Evolutionary conservation across 2,329 filamentous ascomycete species (phyloP), one percentile per base, ranked within the genome.

Genomic region (Teratosphaeriaceae sp.): DNA sequence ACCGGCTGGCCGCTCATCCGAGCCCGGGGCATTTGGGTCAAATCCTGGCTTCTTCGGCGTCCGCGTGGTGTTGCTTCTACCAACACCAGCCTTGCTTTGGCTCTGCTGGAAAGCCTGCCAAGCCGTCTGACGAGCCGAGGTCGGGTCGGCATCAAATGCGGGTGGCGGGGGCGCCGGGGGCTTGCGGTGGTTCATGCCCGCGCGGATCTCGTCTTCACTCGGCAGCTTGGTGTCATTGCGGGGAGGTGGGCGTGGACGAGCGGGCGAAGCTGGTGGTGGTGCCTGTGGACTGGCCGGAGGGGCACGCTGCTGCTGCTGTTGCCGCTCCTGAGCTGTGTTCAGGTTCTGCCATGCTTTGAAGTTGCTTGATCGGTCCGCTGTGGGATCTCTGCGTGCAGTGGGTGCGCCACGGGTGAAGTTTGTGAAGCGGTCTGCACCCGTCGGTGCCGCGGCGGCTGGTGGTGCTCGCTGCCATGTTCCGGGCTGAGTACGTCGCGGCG

Each of bases 11-110:
- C 74, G 69, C 52, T 81, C 78, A 54, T 81, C 78, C 26, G 70
- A 75, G n/a, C 73, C 76, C 23, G 75, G 69, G 5, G 69, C 69
- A n/a, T 70, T 70, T 15, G 78, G 76, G 43, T 78, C 74, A 54
- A 80, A 82, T 3, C 76, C 78, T 34, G 68, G 65, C 56, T 69
- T 76, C 52, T 69, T 75, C 27, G 74, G 73, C 3, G 69, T 65
- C 40, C 62, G 58, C 42, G 61, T 57, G 26, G 54, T 51, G 57
- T 51, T 60, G 38, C 58, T 67, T 16, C 66, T 62, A 16, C 57
- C 56, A 44, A 68, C 61, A 29, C 56, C 54, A n/a, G 61, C 52
- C 42, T 43, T 49, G 11, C 44, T 30, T n/a, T 44, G 54, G 9
- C 38, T 38, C 27, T 46, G 40, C 46, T 63, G 61, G 43, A 56